These are phyloP conservation scores for Oenanthe sinensis DNA, from an alignment of 129 eudicot genomes.

Conservation along the genomic window DNA sequence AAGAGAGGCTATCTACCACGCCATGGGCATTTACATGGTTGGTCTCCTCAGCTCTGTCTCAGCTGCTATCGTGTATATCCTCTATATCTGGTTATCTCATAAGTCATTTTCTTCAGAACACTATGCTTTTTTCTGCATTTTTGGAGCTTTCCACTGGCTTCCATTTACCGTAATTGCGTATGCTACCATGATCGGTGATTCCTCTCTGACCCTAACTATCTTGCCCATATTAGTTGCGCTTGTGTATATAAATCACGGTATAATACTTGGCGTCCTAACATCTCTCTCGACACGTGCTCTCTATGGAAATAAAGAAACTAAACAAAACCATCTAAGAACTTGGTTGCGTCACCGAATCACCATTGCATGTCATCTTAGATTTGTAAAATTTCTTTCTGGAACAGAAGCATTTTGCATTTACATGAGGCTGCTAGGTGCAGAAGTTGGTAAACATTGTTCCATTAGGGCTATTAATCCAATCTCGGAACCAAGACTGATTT, in stretches of 20 bases:
- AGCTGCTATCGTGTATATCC: conserved; percentile 47
- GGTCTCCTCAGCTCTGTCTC: conserved; percentile 64
- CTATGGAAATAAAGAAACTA: conserved; percentile 22
- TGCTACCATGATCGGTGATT: conserved; percentile 31
- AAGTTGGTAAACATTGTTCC: conserved; percentile 65
- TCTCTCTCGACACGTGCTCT: conserved; percentile 28
- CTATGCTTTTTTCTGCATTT: conserved; percentile 50
- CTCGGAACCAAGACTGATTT: conserved; percentile 47
- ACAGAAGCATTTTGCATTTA: conserved; percentile 76
- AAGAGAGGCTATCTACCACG: conserved; percentile 37
- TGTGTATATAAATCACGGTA: conserved; percentile 59
- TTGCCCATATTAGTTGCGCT: conserved; percentile 47
- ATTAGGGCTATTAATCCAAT: conserved; percentile 77
- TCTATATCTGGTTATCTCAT: conserved; percentile 31
- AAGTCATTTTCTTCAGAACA: conserved; percentile 38
- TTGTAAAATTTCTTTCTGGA: conserved; percentile 75
- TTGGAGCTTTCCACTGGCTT: conserved; percentile 86
- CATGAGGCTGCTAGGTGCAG: conserved; percentile 61
- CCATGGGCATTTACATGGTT: conserved; percentile 51
- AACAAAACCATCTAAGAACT: conserved; percentile 23
- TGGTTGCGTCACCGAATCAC: conserved; percentile 70
- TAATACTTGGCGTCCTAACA: conserved; percentile 49
- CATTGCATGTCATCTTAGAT: conserved; percentile 56
- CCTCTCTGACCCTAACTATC: conserved; percentile 31
- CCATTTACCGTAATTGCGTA: conserved; percentile 63